These are phyloP conservation scores for Sedum album DNA, from an alignment of 164 flowering plant genomes.

Conservation along the genomic window DNA sequence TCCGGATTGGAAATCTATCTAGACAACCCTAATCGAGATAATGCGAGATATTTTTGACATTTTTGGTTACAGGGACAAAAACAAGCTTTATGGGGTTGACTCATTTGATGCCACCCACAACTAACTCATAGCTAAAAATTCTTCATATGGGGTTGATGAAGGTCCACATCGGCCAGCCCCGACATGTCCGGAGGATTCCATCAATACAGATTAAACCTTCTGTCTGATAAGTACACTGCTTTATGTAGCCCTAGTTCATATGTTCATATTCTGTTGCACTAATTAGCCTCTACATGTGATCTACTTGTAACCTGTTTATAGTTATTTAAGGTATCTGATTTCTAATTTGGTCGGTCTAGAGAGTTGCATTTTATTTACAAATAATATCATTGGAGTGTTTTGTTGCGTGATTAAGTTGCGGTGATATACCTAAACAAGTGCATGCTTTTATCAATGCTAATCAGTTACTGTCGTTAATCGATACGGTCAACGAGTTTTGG, in stretches of 20 bases:
- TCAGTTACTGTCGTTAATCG: not conserved
- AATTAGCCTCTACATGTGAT: not conserved
- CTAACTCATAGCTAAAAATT: not conserved
- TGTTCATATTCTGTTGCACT: not conserved
- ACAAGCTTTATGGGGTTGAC: conserved; percentile 8
- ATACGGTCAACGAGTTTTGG: not conserved
- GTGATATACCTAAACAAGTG: not conserved
- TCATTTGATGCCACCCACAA: conserved; percentile 8
- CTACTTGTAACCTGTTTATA: not conserved
- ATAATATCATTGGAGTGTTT: too few species aligned
- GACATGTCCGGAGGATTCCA: conserved; percentile 3
- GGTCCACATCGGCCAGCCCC: conserved; percentile 8
- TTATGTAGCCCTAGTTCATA: not conserved
- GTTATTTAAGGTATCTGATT: not conserved
- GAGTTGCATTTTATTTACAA: too few species aligned
- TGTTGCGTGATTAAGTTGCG: not conserved
- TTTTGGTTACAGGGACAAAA: not conserved
- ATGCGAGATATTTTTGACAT: conserved; percentile 4
- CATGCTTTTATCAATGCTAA: not conserved
- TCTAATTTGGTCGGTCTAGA: too few species aligned
- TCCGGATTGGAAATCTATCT: too few species aligned
- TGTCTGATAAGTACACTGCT: conserved; percentile 3
- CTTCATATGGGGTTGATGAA: not conserved
- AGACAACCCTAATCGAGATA: not conserved
- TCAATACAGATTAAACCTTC: not conserved